phyloP scores from a whole-genome alignment of 495 filamentous ascomycete species.

The Aspergillus affinis region DNA sequence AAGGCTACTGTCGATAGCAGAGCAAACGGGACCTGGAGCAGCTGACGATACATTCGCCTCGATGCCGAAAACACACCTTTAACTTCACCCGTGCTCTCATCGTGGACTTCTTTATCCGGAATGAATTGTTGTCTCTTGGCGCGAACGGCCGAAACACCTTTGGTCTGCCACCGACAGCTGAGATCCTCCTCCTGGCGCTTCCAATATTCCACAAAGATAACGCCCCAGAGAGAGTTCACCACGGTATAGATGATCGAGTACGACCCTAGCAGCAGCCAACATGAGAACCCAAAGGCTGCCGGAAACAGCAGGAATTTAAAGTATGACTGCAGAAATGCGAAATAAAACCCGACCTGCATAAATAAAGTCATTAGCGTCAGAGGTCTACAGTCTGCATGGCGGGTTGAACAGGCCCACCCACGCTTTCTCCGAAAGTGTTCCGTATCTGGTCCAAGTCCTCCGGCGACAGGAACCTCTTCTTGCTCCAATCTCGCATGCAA shows the following conservation, averaged over 20 bases:
- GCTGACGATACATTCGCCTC: slow-evolving; percentile 75
- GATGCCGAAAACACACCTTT: slow-evolving; percentile 73
- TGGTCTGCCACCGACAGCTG: slow-evolving; percentile 88
- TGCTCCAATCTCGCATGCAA: slow-evolving; percentile 89
- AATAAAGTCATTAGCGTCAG: slow-evolving; percentile 7
- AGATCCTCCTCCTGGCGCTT: slow-evolving; percentile 91
- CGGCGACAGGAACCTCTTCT: slow-evolving; percentile 72
- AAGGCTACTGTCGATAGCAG: slow-evolving; percentile 65
- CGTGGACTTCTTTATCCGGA: slow-evolving; percentile 70
- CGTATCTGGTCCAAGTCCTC: slow-evolving; percentile 81
- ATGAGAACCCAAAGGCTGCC: slow-evolving; percentile 75
- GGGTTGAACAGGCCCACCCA: slow-evolving; percentile 24
- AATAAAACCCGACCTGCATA: slow-evolving; percentile 81
- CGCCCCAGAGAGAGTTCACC: slow-evolving; percentile 80
- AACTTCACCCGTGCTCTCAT: slow-evolving; percentile 83
- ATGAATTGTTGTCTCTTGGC: slow-evolving; percentile 73
- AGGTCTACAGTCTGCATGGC: not conserved
- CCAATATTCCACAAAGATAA: slow-evolving; percentile 95
- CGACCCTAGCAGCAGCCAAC: slow-evolving; percentile 79
- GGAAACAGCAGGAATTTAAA: slow-evolving; percentile 84
- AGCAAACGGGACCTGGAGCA: slow-evolving; percentile 88
- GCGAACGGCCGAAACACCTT: slow-evolving; percentile 80
- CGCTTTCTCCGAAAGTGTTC: slow-evolving; percentile 88
- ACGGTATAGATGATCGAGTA: slow-evolving; percentile 84
- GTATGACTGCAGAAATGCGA: slow-evolving; percentile 92